Evolutionary conservation across 1,284 basidiomycete genomes (phyloP), one percentile per base, ranked within the genome.

Genomic region (Ganoderma meredithae): DNA sequence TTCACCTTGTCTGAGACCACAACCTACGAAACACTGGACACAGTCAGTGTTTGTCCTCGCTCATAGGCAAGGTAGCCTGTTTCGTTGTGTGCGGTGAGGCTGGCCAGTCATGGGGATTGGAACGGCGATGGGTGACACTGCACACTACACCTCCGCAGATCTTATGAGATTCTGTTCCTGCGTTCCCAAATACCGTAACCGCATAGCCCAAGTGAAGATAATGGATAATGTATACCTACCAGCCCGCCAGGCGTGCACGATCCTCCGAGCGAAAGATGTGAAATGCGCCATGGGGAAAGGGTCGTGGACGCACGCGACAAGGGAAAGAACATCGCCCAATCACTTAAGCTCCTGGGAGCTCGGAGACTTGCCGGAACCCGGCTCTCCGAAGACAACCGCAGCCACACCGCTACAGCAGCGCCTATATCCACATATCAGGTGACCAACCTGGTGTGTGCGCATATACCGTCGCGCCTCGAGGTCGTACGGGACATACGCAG

Each of bases 301-400:
- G 19, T n/a, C 4, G n/a, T 36, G 31, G 33, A 15, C 4, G 55
- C 55, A 58, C 12, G 19, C 33, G 3, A 56, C 13, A 17, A 10
- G n/a, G 22, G 22, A 22, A 8, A 7, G 3, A 49, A n/a, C 44
- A 47, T 17, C 44, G 44, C 17, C 44, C 17, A 17, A 47, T 47
- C n/a, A 19, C 19, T 39, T 58, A 22, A 39, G 13, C 25, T 15
- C 12, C 52, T 53, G 22, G 52, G 33, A 58, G 1, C 19, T 58
- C 55, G 19, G 31, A n/a, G 55, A 19, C n/a, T 49, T 22, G 19
- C 27, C 55, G 55, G 55, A 39, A 58, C 15, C 55, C 55, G 55
- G 55, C 31, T 39, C 55, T 58, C 55, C 55, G 55, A 33, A 58
- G 55, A 27, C 31, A 5, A 33, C 3, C 12, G 4, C 33, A 19